Base-by-base conservation (phyloP, 75 land plant genomes). In the Picea sitchensis region DNA sequence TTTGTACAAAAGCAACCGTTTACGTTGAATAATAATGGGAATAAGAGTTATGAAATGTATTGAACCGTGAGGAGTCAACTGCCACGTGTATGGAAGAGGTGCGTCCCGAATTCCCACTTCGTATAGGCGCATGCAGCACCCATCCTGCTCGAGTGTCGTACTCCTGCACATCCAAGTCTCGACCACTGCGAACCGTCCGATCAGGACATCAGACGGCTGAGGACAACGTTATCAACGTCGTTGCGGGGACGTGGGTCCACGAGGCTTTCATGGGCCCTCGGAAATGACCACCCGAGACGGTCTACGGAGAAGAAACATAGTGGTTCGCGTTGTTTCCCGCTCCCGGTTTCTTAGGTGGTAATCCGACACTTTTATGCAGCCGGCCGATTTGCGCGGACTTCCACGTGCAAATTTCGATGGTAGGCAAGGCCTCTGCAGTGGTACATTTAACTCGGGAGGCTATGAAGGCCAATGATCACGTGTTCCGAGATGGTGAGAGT, bases 41-140 rank as follows among this genome's bases (percentile, higher is more conserved):
- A 51, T 51, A 9, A 12, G 11, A 9, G 9, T 51, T 51, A 51
- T 51, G 56, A 8, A 51, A 51, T 51, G 56, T 51, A 51, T 51
- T 51, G 12, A 51, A 51, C 11, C 0, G 56, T 51, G 56, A 12
- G 56, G n/a, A 71, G 54, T 44, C 54, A 71, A 71, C 54, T 41
- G 54, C 74, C 54, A 71, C 74, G 54, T 71, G 74, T 71, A 20
- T 3, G 54, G 23, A 38, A 21, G 74, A 41, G 74, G 44, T 23
- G n/a, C 7, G 9, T 44, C 51, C 54, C 74, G 51, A 41, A 8
- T 12, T 71, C 44, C 44, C 54, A 44, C 20, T 47, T 71, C 74
- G 51, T 47, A 71, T 71, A 20, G 74, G 54, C 74, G 74, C 54
- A 71, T 44, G 54, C 74, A 20, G n/a, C 74, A 41, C 54, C 74